phyloP scores from a whole-genome alignment of 129 eudicot species.

The Chrysanthemum makinoi region DNA sequence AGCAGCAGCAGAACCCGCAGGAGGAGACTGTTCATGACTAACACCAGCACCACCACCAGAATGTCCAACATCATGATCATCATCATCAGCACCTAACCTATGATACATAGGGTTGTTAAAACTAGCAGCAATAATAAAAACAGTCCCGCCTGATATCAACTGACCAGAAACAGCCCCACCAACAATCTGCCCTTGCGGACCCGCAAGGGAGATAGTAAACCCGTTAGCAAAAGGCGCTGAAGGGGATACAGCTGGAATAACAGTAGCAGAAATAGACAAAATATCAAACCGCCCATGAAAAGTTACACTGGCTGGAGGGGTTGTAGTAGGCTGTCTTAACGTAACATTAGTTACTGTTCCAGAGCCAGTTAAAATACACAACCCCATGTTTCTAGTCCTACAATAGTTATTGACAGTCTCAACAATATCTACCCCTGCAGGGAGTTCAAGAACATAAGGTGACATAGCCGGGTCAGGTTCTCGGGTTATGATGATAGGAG shows the following conservation, averaged over 20 bases:
- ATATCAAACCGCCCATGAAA: slow-evolving; percentile 65
- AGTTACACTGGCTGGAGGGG: slow-evolving; percentile 55
- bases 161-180: slow-evolving; percentile 69
- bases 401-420: slow-evolving; percentile 36
- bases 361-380: slow-evolving; percentile 51
- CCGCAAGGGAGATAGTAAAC: slow-evolving; percentile 56
- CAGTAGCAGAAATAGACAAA: slow-evolving; percentile 15
- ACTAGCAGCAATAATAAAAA: slow-evolving; percentile 56
- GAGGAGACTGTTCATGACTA: slow-evolving; percentile 25
- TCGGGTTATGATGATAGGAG: slow-evolving; percentile 58
- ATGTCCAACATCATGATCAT: slow-evolving; percentile 27
- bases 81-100: slow-evolving; percentile 45
- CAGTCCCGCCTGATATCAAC: slow-evolving; percentile 57
- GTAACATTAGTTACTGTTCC: slow-evolving; percentile 65
- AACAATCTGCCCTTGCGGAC: slow-evolving; percentile 78
- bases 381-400: slow-evolving; percentile 44
- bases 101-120: slow-evolving; percentile 57
- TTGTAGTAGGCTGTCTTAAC: slow-evolving; percentile 58
- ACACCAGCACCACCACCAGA: slow-evolving; percentile 34
- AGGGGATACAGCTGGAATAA: slow-evolving; percentile 29
- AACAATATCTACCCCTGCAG: slow-evolving; percentile 51
- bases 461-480: slow-evolving; percentile 62
- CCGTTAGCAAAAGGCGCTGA: slow-evolving; percentile 35
- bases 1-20: slow-evolving; percentile 32
- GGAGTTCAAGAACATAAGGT: slow-evolving; percentile 62